Conservation (phyloP, 1,284 basidiomycete genomes). For the Boletus semigastroideus region DNA sequence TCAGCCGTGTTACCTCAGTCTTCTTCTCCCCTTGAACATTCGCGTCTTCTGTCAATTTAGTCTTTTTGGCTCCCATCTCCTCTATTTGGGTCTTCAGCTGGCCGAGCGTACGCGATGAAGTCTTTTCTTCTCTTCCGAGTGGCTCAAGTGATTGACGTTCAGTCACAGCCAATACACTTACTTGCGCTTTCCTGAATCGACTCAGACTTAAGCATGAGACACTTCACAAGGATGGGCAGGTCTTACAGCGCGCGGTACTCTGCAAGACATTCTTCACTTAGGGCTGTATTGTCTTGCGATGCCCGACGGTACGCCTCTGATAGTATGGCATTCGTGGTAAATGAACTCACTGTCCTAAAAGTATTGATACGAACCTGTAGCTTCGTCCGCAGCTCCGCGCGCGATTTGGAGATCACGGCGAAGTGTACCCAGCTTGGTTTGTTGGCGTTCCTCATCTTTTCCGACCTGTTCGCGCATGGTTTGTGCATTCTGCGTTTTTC, state of each 20-base stretch:
- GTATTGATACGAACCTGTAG: slow-evolving; percentile 55
- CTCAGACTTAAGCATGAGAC: slow-evolving; percentile 6
- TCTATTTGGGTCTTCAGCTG: slow-evolving; percentile 71
- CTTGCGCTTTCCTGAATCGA: slow-evolving; percentile 64
- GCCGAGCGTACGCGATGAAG: slow-evolving; percentile 60
- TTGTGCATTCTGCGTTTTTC: slow-evolving; percentile 73
- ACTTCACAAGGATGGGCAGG: neutral
- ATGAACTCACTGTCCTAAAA: neutral
- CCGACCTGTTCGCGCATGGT: slow-evolving; percentile 64
- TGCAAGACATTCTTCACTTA: slow-evolving; percentile 82
- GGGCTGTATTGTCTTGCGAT: slow-evolving; percentile 71
- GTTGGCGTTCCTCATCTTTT: slow-evolving; percentile 68
- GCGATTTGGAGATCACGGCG: slow-evolving; percentile 69
- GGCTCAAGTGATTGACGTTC: slow-evolving; percentile 88
- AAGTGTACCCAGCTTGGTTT: slow-evolving; percentile 57
- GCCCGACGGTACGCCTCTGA: slow-evolving; percentile 77
- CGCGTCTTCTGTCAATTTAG: slow-evolving; percentile 64
- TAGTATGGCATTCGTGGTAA: slow-evolving; percentile 5
- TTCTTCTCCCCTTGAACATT: slow-evolving; percentile 55
- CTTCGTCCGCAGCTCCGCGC: slow-evolving; percentile 69
- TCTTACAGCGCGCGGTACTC: slow-evolving; percentile 85
- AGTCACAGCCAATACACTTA: slow-evolving; percentile 76
- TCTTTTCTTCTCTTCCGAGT: slow-evolving; percentile 83
- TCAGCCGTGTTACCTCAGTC: slow-evolving; percentile 47
- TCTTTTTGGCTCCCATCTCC: slow-evolving; percentile 61